Evolutionary conservation across 257 asterid species (phyloP).

Genomic region (Voacanga thouarsii): DNA sequence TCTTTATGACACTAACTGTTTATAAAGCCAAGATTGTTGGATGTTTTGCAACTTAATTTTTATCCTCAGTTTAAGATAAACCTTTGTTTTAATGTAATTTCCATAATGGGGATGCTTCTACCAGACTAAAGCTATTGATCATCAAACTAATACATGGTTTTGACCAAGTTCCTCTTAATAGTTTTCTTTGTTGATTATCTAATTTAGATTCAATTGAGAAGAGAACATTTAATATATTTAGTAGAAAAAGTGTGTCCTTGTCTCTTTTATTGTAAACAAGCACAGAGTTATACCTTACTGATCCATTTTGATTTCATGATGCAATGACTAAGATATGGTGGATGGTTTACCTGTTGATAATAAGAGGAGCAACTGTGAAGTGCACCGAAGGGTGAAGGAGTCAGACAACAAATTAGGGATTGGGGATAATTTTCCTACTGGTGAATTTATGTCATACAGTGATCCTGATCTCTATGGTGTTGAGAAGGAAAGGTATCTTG

Average conservation of each 20-base stretch:
- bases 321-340: constrained; percentile 27
- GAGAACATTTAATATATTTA: neutral
- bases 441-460: constrained; percentile 30
- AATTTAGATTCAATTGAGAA: neutral
- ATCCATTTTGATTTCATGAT: constrained; percentile 22
- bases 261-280: neutral
- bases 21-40: neutral
- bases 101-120: neutral
- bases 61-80: neutral
- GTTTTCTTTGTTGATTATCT: neutral
- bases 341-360: constrained; percentile 17
- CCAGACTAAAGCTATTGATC: neutral
- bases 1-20: neutral
- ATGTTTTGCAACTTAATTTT: neutral
- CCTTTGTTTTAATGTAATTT: neutral
- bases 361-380: constrained; percentile 40
- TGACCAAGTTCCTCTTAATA: neutral
- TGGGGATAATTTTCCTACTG: constrained; percentile 56
- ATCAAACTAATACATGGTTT: neutral
- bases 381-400: constrained; percentile 55
- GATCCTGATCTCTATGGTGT: constrained; percentile 72
- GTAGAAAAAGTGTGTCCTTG: neutral
- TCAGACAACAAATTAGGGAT: constrained; percentile 58
- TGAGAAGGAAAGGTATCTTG: constrained; percentile 71
- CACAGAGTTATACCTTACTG: constrained; percentile 1